Base-by-base conservation (phyloP, 495 filamentous ascomycete genomes). In the Penicillium alfredii region DNA sequence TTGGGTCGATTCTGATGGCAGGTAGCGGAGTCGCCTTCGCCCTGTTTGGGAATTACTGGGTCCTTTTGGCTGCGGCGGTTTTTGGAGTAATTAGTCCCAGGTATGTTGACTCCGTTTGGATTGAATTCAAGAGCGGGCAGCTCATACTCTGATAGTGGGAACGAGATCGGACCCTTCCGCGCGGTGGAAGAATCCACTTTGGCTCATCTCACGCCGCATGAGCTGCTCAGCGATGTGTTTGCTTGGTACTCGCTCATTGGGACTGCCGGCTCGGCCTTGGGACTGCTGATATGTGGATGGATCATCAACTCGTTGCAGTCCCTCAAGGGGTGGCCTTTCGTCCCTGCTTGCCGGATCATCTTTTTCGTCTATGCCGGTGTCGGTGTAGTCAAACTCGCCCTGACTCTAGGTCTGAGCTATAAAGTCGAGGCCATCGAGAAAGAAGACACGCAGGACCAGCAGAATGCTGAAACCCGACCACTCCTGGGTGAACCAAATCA, bases 161-260 rank as follows among this genome's bases (percentile, higher is more conserved):
- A 80, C 46, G 83, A 88, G 49, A 86, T 87, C 35, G 82, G 82
- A 0, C 85, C 85, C 1, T 93, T 92, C 59, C 74, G 82, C 30
- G 86, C 86, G 14, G 76, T 90, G n/a, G 87, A 94, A 53, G 86
- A 92, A 60, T 84, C 81, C 8, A 81, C 81, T 2, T 54, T 90
- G 8, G 82, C 86, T 4, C 84, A 90, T 42, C 69, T 93, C 11
- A 83, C 80, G 0, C 64, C 69, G 0, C 60, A 76, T 13, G 69
- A 71, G 13, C 57, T 63, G 8, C 69, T 86, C 30, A 71, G 79
- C 29, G 84, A 88, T 62, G 76, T 93, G 13, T 83, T 87, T 49
- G 80, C 86, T 6, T 93, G 87, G 87, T 88, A 92, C 50, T 77
- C 77, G 0, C 68, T 90, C 6, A 50, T 81, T 7, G 84, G 82